Evolutionary conservation across 805 yeast genomes (phyloP), one percentile per base, ranked within the genome.

Genomic region (Candida dendrica): DNA sequence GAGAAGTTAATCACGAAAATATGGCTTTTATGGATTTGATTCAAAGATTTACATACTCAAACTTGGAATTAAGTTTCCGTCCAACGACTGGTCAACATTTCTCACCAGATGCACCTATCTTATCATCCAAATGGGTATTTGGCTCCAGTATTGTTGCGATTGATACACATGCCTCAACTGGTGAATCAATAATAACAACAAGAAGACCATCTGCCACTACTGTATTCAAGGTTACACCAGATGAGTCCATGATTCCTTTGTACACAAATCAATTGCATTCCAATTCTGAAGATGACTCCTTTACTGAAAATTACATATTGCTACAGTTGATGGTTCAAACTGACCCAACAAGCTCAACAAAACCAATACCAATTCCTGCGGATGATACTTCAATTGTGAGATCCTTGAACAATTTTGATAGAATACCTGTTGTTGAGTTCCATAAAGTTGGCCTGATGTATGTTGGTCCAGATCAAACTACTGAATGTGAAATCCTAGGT

Each of bases 401-500:
- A 26, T 84, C 90, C 0, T 55, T 88, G 16, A 58, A 72, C 6
- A 69, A 79, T 15, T 67, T 88, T 44, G 95, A 87, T 52, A 63
- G 89, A 15, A 77, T 84, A 1, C 95, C 96, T 0, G 79, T 81
- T 6, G 83, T 84, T 4, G 84, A 81, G 37, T 81, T 81, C 50
- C 87, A 81, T 58, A 88, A 87, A 56, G 74, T 84, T 33, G 96
- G 96, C 1, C 65, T 88, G 17, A 53, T 88, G 17, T 88, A 87
- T 56, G 76, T 87, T 49, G 91, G 79, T 0, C 79, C 77, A 1
- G 75, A 75, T 9, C 96, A 88, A 56, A 56, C 56, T 2, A 63
- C 65, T 0, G 96, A 88, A 55, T 54, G 54, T 0, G 86, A 83
- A 39, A 80, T 88, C 20, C 62, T 88, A 38, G 61, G 72, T 11